phyloP scores from a whole-genome alignment of 2,329 filamentous ascomycete species.

The Nakataea oryzae region DNA sequence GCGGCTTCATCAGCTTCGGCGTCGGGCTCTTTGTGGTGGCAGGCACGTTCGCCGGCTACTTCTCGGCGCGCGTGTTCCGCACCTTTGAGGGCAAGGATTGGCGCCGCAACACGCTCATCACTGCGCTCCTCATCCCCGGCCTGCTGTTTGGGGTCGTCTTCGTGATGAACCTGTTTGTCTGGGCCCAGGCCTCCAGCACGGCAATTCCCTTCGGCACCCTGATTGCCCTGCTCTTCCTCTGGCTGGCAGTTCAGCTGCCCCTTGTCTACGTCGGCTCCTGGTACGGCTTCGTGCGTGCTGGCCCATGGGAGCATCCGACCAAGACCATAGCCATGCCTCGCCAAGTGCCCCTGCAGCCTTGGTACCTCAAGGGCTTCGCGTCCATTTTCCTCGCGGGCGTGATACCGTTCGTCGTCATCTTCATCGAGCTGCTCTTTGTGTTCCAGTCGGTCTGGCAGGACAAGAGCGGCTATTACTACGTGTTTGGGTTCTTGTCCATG shows the following conservation, averaged over 20 bases:
- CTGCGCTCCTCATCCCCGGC: constrained; percentile 69
- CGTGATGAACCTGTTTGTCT: constrained; percentile 79
- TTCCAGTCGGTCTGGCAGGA: constrained; percentile 75
- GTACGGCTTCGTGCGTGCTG: constrained; percentile 59
- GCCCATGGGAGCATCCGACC: constrained; percentile 71
- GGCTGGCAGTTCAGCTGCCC: constrained; percentile 78
- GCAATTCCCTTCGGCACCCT: constrained; percentile 77
- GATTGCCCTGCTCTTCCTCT: constrained; percentile 60
- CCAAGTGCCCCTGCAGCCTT: constrained; percentile 63
- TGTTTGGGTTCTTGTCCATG: constrained; percentile 75
- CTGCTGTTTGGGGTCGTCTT: constrained; percentile 66
- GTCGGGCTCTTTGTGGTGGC: constrained; percentile 76
- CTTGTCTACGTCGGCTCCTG: constrained; percentile 74
- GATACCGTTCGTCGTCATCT: constrained; percentile 60
- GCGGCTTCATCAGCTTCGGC: constrained; percentile 77
- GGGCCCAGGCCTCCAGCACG: constrained; percentile 81
- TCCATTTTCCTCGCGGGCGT: constrained; percentile 63
- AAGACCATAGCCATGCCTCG: constrained; percentile 59
- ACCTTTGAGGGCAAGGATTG: constrained; percentile 70
- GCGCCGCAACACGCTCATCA: constrained; percentile 66
- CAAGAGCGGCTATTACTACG: constrained; percentile 86
- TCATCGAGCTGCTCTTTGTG: constrained; percentile 16
- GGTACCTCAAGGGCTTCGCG: constrained; percentile 59
- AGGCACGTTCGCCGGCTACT: constrained; percentile 78
- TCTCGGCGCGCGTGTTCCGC: constrained; percentile 72